Percentiles rank a stretch among this genome's conserved stretches.
These are phyloP conservation scores for Westerdykella sp. DNA, from an alignment of 2,329 filamentous ascomycete species.

Conservation along the genomic window DNA sequence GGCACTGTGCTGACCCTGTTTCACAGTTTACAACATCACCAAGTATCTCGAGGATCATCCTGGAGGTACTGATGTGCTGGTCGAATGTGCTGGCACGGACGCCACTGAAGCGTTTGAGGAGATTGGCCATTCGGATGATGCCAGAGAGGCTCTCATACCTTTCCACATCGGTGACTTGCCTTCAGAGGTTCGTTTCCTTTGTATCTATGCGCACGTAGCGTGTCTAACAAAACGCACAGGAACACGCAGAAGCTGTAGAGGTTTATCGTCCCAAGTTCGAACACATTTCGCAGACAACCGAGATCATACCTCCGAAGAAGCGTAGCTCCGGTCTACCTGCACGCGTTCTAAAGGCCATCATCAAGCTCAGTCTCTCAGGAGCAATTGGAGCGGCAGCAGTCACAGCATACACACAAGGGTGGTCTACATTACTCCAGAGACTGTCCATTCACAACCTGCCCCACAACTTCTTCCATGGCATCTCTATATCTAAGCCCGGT, in stretches of 20 bases:
- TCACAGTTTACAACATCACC: slow-evolving; percentile 52
- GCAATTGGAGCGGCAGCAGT: not conserved
- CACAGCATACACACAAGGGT: not conserved
- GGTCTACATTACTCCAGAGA: not conserved
- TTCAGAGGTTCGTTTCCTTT: not conserved
- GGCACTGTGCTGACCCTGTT: slow-evolving; percentile 4
- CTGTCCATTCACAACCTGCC: not conserved
- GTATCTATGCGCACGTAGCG: not conserved
- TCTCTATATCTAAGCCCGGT: not conserved
- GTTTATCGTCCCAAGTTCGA: not conserved
- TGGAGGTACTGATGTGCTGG: slow-evolving; percentile 35
- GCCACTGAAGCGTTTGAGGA: slow-evolving; percentile 41
- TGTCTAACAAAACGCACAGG: not conserved
- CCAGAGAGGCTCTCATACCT: slow-evolving; percentile 37
- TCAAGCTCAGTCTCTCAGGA: not conserved
- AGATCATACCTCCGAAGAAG: not conserved
- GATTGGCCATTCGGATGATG: slow-evolving; percentile 44
- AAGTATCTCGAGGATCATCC: slow-evolving; percentile 56
- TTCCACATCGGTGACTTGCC: slow-evolving; percentile 31
- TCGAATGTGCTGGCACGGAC: slow-evolving; percentile 39
- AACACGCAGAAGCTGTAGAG: not conserved
- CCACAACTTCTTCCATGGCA: not conserved
- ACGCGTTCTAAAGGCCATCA: not conserved
- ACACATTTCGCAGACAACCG: not conserved
- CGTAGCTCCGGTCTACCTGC: not conserved